These are phyloP conservation scores for Fusarium tuaranense DNA, from an alignment of 2,329 filamentous ascomycete species.

Conservation along the genomic window DNA sequence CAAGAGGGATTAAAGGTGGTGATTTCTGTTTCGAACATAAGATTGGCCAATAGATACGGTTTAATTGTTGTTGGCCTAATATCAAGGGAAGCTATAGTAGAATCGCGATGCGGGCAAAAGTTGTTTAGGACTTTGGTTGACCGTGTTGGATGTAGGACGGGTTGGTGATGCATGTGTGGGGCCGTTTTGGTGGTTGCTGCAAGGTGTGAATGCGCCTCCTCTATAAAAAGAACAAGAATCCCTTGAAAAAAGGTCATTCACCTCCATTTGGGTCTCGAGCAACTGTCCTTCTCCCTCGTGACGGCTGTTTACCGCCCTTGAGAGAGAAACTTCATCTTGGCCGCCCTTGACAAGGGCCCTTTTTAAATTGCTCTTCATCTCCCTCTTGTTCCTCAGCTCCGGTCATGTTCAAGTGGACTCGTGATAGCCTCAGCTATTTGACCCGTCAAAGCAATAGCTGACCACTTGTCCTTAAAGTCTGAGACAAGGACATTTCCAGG, in stretches of 20 bases:
- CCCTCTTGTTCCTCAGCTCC: not conserved
- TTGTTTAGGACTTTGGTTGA: constrained; percentile 2
- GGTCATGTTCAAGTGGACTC: not conserved
- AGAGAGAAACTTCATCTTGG: not conserved
- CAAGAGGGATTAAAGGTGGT: not conserved
- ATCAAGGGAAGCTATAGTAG: not conserved
- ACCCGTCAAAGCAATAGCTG: not conserved
- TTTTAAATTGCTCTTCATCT: constrained; percentile 7
- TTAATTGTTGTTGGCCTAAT: not conserved
- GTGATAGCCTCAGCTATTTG: not conserved
- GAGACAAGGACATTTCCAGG: constrained; percentile 5
- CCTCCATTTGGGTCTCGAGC: not conserved
- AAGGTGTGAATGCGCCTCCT: constrained; percentile 20
- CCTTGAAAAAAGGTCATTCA: constrained; percentile 6
- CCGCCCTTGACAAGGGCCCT: constrained; percentile 20
- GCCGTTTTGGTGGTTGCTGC: constrained; percentile 9
- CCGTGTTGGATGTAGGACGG: not conserved
- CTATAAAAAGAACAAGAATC: constrained; percentile 36
- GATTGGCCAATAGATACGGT: not conserved
- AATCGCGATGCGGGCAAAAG: not conserved
- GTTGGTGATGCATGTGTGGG: constrained; percentile 23
- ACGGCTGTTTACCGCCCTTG: not conserved
- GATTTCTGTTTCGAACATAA: not conserved
- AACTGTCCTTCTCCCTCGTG: not conserved
- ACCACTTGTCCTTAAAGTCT: constrained; percentile 1